Evolutionary conservation across 495 filamentous ascomycete genomes (phyloP).

Genomic region (Hapsidospora chrysogenum): DNA sequence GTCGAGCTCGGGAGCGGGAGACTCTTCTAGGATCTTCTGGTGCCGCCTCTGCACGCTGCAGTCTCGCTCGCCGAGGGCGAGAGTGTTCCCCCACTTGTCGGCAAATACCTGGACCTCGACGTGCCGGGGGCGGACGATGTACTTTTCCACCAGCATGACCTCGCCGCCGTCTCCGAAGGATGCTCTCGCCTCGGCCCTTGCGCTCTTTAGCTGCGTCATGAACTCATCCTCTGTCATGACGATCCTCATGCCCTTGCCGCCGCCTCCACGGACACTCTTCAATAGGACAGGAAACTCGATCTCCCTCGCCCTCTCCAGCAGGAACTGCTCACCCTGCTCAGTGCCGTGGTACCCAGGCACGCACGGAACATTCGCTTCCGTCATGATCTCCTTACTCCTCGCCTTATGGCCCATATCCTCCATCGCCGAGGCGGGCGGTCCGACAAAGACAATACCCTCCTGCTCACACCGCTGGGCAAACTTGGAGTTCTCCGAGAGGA

Average conservation of each 20-base stretch:
- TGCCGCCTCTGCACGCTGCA: conserved; percentile 80
- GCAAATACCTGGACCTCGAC: conserved; percentile 98
- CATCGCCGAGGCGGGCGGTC: conserved; percentile 82
- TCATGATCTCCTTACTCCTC: conserved; percentile 87
- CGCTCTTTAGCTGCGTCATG: conserved; percentile 61
- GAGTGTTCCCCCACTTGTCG: conserved; percentile 71
- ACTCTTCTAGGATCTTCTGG: conserved; percentile 96
- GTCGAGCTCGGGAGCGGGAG: conserved; percentile 73
- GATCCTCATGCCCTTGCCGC: conserved; percentile 99
- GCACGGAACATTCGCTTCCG: conserved; percentile 77
- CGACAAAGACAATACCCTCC: conserved; percentile 87
- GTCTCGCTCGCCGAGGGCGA: conserved; percentile 72
- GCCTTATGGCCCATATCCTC: conserved; percentile 97
- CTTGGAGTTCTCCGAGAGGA: conserved; percentile 83
- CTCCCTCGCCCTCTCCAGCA: conserved; percentile 57
- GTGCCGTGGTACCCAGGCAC: conserved; percentile 89
- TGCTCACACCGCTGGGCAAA: conserved; percentile 84
- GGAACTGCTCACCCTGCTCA: conserved; percentile 58
- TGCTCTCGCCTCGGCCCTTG: conserved; percentile 75
- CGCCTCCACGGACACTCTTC: conserved; percentile 93
- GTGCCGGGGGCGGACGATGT: conserved; percentile 84
- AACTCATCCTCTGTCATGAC: conserved; percentile 61
- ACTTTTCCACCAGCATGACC: conserved; percentile 93
- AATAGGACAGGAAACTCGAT: conserved; percentile 87
- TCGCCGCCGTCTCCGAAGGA: conserved; percentile 79